Evolutionary conservation across 768 basidiomycete genomes (phyloP), one percentile per base, ranked within the genome.

Genomic region (Termitomyces sp.): DNA sequence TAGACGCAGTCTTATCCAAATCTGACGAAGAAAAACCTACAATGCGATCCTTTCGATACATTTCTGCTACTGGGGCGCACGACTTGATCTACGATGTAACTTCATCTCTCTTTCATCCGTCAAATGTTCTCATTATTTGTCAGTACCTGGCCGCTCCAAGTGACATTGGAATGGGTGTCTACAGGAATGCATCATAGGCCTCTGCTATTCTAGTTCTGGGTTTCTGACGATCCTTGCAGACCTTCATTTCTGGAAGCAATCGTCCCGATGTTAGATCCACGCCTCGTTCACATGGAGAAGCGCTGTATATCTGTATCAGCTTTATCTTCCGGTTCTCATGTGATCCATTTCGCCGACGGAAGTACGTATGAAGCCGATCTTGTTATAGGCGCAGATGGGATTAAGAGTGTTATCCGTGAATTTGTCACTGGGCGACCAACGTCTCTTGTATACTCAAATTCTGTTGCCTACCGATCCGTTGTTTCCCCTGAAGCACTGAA

Each of bases 301-400:
- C 81, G 82, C 10, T 82, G 81, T 64, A 71, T 66, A 7, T 73
- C 72, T 12, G 66, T 82, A 25, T 67, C 71, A 29, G 61, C 57
- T 20, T 36, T 69, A 12, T 52, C 66, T 10, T 70, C 71, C 6
- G 72, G 70, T 5, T 68, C 67, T 2, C 68, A 76, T 9, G 61
- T 73, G 8, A 66, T 86, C 5, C 72, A 76, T 36, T 87, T 86
- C 63, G 66, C 76, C 10, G 85, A 86, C 62, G 81, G 80, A 5
- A 80, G 78, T 11, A 74, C 70, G 0, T 72, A 80, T 59, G 76
- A 78, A 63, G 72, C 81, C 4, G 81, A 84, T 59, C 66, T 85
- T 7, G 74, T 86, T 3, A 71, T 86, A 45, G 83, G 82, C 65
- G 79, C 81, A 4, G 83, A 85, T 60, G 83, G 83, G 9, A 74